phyloP scores from a whole-genome alignment of 2,329 filamentous ascomycete genomes.

The Verticillium klebahnii region DNA sequence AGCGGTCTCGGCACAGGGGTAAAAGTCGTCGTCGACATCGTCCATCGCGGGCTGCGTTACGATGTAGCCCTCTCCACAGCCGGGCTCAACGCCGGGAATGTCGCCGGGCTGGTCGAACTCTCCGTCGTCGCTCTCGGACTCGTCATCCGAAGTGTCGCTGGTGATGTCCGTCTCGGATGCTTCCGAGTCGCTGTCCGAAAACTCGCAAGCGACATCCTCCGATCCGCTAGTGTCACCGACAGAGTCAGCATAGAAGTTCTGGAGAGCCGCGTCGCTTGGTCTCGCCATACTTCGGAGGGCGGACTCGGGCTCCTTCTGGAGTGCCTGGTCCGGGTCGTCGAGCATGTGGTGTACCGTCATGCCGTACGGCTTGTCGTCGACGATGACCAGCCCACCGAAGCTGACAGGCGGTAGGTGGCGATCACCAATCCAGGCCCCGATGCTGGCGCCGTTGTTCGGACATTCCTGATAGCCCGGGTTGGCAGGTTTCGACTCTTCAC shows the following conservation, averaged over 20 bases:
- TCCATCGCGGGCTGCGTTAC: constrained; percentile 91
- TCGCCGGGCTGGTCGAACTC: constrained; percentile 64
- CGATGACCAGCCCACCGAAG: constrained; percentile 79
- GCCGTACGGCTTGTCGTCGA: constrained; percentile 81
- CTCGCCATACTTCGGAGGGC: constrained; percentile 33
- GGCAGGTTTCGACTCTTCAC: constrained; percentile 36
- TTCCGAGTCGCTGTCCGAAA: constrained; percentile 59
- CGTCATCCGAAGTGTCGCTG: constrained; percentile 39
- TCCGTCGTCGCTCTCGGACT: constrained; percentile 44
- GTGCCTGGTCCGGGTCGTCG: constrained; percentile 56
- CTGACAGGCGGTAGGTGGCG: constrained; percentile 87
- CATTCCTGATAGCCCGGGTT: constrained; percentile 76
- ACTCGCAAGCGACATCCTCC: constrained; percentile 55
- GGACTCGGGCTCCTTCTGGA: constrained; percentile 13
- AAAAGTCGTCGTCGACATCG: constrained; percentile 79
- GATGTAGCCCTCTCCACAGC: constrained; percentile 70
- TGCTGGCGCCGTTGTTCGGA: constrained; percentile 83
- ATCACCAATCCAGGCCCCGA: constrained; percentile 82
- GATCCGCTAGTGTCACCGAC: constrained; percentile 36
- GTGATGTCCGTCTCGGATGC: constrained; percentile 48
- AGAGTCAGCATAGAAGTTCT: constrained; percentile 39
- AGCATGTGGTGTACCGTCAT: constrained; percentile 98
- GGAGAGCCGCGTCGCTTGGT: constrained; percentile 24
- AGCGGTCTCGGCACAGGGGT: constrained; percentile 64
- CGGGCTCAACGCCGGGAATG: constrained; percentile 70